Conservation (phyloP, 2,329 filamentous ascomycete genomes). For the Colletotrichum magnum region DNA sequence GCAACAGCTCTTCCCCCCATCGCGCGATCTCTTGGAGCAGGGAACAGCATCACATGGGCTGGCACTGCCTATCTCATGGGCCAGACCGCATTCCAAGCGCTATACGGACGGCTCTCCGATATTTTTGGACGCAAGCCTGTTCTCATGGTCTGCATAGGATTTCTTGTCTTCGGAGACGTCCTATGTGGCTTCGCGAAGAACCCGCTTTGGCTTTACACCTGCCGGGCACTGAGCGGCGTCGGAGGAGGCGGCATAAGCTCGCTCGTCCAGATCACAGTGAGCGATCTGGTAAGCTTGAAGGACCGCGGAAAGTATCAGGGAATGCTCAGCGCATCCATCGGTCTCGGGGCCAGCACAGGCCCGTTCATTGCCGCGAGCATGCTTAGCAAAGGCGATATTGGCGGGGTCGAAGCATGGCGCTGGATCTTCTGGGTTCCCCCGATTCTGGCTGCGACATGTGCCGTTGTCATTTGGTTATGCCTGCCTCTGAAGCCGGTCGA, state of each 20-base stretch:
- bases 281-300: conserved; percentile 9
- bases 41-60: too few relatives aligned
- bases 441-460: conserved; percentile 1
- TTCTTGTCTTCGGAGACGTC: too few relatives aligned
- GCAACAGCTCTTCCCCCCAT: too few relatives aligned
- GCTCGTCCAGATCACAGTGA: conserved; percentile 11
- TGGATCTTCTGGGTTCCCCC: conserved; percentile 16
- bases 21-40: too few relatives aligned
- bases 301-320: conserved; percentile 16
- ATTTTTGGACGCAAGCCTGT: too few relatives aligned
- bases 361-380: conserved; percentile 11
- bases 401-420: neutral
- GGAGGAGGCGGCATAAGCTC: conserved; percentile 5
- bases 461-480: neutral
- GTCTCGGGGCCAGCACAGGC: neutral
- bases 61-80: too few relatives aligned
- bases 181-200: too few relatives aligned
- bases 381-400: neutral
- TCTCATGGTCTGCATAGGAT: too few relatives aligned
- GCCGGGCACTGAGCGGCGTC: neutral
- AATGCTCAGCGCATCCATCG: neutral
- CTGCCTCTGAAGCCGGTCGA: too few relatives aligned
- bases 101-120: too few relatives aligned
- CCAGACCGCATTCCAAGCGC: too few relatives aligned
- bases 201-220: too few relatives aligned